Conservation (phyloP, 371 early-diverging fungal genomes). For the Entomophthora muscae region DNA sequence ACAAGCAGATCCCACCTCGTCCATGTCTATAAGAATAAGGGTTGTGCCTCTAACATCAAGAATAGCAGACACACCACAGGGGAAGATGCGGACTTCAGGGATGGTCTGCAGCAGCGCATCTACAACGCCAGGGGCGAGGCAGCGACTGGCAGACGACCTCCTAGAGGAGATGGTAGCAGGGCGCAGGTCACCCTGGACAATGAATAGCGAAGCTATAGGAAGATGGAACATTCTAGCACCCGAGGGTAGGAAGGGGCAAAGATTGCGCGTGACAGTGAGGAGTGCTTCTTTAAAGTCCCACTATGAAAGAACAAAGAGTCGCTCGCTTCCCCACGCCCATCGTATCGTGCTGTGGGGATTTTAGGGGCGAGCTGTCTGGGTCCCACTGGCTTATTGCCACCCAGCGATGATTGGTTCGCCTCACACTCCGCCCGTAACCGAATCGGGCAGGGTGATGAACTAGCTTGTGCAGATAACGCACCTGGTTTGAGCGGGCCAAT, state of each 20-base stretch:
- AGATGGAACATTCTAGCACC: neutral
- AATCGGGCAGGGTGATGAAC: too few relatives aligned
- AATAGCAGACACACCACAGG: slow-evolving; percentile 2
- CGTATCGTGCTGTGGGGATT: too few relatives aligned
- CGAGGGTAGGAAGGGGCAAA: neutral
- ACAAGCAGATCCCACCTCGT: neutral
- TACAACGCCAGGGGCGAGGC: neutral
- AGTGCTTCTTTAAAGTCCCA: too few relatives aligned
- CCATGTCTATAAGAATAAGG: neutral
- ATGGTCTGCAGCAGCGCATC: neutral
- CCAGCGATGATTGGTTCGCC: too few relatives aligned
- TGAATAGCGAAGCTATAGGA: neutral
- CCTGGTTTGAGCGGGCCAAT: too few relatives aligned
- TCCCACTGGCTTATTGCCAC: too few relatives aligned
- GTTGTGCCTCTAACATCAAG: neutral
- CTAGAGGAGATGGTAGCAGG: neutral
- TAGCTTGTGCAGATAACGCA: too few relatives aligned
- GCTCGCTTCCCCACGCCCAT: too few relatives aligned
- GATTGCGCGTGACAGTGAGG: neutral
- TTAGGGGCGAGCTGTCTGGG: too few relatives aligned
- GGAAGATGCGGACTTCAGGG: neutral
- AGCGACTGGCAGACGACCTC: neutral
- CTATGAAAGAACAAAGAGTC: too few relatives aligned
- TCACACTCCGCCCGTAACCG: too few relatives aligned
- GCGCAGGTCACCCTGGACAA: neutral